Percentiles rank a stretch among this genome's conserved stretches.
phyloP scores from a whole-genome alignment of 2,329 filamentous ascomycete species.

The Didymella keratinophila region DNA sequence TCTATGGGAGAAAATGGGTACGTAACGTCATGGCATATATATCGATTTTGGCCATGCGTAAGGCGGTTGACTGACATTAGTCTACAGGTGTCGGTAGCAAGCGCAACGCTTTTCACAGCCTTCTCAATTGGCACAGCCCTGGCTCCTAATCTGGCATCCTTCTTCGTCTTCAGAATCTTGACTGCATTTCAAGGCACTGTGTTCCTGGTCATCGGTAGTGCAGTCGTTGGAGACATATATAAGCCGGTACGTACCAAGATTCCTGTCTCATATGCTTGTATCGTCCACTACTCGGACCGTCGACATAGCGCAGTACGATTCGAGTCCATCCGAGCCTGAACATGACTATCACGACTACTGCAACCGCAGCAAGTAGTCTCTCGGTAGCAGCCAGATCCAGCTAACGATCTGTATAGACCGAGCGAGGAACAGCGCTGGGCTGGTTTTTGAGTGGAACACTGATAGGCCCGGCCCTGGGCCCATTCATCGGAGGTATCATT shows the following conservation, averaged over 20 bases:
- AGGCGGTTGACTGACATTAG: constrained; percentile 23
- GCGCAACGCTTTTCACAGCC: constrained; percentile 69
- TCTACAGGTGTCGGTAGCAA: constrained; percentile 63
- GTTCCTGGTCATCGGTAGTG: constrained; percentile 75
- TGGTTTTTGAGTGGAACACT: constrained; percentile 77
- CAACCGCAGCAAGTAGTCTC: constrained; percentile 22
- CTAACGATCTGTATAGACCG: constrained; percentile 61
- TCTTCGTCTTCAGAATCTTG: constrained; percentile 77
- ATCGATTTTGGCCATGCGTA: not conserved
- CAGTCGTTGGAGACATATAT: constrained; percentile 69
- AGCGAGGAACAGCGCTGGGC: constrained; percentile 74
- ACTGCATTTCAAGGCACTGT: constrained; percentile 79
- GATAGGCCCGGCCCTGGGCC: constrained; percentile 59
- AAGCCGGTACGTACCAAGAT: constrained; percentile 45
- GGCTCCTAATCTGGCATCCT: constrained; percentile 73
- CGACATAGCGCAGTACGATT: not conserved
- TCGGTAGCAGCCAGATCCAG: not conserved
- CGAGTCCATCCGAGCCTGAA: no score
- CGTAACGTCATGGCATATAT: constrained; percentile 25
- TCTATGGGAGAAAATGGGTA: constrained; percentile 60
- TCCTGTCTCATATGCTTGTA: not conserved
- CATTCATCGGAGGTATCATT: constrained; percentile 77
- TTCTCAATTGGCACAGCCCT: constrained; percentile 77
- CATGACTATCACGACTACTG: not conserved
- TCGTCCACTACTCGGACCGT: not conserved